Base-by-base conservation (phyloP, 805 yeast genomes). In the Pichia kluyveri region DNA sequence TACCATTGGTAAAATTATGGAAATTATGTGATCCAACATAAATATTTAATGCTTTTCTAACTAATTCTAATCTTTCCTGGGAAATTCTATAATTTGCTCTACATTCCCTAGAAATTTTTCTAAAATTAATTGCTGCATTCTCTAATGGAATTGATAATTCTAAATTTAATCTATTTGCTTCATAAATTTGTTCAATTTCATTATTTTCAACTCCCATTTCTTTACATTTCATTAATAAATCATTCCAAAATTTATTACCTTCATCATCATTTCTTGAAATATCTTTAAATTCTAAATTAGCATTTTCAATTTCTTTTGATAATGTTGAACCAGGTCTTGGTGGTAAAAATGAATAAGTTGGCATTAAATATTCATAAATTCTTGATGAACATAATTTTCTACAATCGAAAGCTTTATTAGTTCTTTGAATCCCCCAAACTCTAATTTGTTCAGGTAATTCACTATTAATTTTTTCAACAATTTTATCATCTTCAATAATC, bases 361-460 rank as follows among this genome's bases (percentile, higher is more conserved):
- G 99, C 61, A 93, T 74, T 58, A 93, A 68, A 62, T 93, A 93
- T 69, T 93, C 99, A 65, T 93, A 93, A 52, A 95, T 75, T 63
- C 99, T 79, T n/a, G 96, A 88, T 3, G 93, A 83, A 69, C 99
- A 93, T 84, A 89, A 79, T 63, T 87, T 89, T 56, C 98, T 76
- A 67, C 97, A 89, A 65, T 93, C 98, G 65, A 93, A 93, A 0
- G 90, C 79, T 59, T 88, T 86, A 64, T 90, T 90, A 11, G 86
- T 84, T 58, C 98, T 76, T 62, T 82, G 86, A 52, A 83, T 80
- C 19, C 96, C 96, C 98, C 98, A 93, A 12, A 93, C 75, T 54
- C 96, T 75, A 54, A 93, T 87, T 52, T 86, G 90, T 9, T 77
- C 89, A 1, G 99, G 99, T 47, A 93, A 71, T 31, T 71, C 63